Conservation (phyloP, 1,139 yeast species). For the Blastobotrys malaysiensis region DNA sequence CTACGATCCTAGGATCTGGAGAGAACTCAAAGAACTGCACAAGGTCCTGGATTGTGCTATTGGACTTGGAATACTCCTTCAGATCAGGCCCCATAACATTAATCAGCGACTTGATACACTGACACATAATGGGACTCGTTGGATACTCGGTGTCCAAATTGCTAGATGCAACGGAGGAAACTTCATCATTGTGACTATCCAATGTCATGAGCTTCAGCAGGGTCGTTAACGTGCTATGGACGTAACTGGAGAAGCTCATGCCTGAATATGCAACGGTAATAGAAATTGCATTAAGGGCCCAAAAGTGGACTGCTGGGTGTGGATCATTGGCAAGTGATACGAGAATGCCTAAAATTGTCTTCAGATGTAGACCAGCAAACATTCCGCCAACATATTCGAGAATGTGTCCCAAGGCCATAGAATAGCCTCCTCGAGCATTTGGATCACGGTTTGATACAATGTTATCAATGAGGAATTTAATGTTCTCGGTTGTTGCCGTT, state of each 20-base stretch:
- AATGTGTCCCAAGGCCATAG: slow-evolving; percentile 57
- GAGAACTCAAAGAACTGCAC: slow-evolving; percentile 29
- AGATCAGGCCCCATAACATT: slow-evolving; percentile 49
- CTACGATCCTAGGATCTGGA: slow-evolving; percentile 26
- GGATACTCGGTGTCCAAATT: slow-evolving; percentile 44
- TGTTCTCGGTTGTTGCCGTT: slow-evolving; percentile 42
- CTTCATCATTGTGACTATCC: slow-evolving; percentile 52
- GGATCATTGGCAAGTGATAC: slow-evolving; percentile 68
- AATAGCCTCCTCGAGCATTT: slow-evolving; percentile 56
- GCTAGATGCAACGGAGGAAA: slow-evolving; percentile 40
- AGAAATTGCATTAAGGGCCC: slow-evolving; percentile 58
- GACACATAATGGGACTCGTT: slow-evolving; percentile 38
- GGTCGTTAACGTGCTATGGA: slow-evolving; percentile 43
- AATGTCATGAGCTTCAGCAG: slow-evolving; percentile 44
- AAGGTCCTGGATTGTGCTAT: slow-evolving; percentile 24
- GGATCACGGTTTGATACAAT: slow-evolving; percentile 62
- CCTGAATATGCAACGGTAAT: slow-evolving; percentile 53
- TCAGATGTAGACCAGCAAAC: slow-evolving; percentile 36
- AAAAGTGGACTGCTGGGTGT: slow-evolving; percentile 74
- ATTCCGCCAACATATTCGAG: slow-evolving; percentile 46
- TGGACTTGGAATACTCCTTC: slow-evolving; percentile 28
- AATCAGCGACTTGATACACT: slow-evolving; percentile 40
- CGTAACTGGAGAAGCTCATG: slow-evolving; percentile 41
- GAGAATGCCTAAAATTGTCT: slow-evolving; percentile 51
- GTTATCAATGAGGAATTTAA: slow-evolving; percentile 51